Percentiles rank a stretch among this genome's conserved stretches.
These are phyloP conservation scores for Claviceps sp. DNA, from an alignment of 2,329 filamentous ascomycete species.

Conservation along the genomic window DNA sequence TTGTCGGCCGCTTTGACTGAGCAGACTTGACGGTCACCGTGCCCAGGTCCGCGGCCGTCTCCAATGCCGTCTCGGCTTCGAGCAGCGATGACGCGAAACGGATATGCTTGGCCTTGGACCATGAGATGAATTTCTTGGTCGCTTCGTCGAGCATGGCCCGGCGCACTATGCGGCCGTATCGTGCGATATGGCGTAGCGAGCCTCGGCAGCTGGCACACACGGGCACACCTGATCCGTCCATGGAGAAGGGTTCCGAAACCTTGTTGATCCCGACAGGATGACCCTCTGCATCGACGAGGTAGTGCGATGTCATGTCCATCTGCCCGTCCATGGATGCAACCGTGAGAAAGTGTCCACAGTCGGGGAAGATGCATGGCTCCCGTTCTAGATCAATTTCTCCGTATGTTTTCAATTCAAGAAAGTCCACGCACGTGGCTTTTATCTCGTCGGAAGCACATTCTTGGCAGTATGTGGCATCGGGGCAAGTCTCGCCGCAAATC, in stretches of 20 bases:
- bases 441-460: slow-evolving; percentile 32
- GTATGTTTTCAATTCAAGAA: slow-evolving; percentile 40
- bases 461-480: slow-evolving; percentile 39
- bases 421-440: slow-evolving; percentile 39
- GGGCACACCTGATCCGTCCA: slow-evolving; percentile 28
- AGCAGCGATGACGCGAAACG: slow-evolving; percentile 6
- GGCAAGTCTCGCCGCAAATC: slow-evolving; percentile 52
- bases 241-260: slow-evolving; percentile 33
- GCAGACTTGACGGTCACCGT: background rate
- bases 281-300: slow-evolving; percentile 25
- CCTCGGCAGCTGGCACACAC: slow-evolving; percentile 48
- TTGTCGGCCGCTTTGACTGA: background rate
- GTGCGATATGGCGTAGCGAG: slow-evolving; percentile 39
- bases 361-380: slow-evolving; percentile 46
- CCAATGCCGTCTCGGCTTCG: slow-evolving; percentile 5
- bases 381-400: slow-evolving; percentile 43
- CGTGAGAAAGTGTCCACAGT: slow-evolving; percentile 52
- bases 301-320: slow-evolving; percentile 40
- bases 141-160: slow-evolving; percentile 47
- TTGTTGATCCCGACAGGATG: slow-evolving; percentile 20
- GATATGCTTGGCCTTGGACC: slow-evolving; percentile 24
- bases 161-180: slow-evolving; percentile 50
- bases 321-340: slow-evolving; percentile 45
- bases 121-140: slow-evolving; percentile 50
- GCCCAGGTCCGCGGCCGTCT: background rate